Evolutionary conservation across 1,139 yeast species (phyloP).

Genomic region (Sugiyamaella xylanicola): DNA sequence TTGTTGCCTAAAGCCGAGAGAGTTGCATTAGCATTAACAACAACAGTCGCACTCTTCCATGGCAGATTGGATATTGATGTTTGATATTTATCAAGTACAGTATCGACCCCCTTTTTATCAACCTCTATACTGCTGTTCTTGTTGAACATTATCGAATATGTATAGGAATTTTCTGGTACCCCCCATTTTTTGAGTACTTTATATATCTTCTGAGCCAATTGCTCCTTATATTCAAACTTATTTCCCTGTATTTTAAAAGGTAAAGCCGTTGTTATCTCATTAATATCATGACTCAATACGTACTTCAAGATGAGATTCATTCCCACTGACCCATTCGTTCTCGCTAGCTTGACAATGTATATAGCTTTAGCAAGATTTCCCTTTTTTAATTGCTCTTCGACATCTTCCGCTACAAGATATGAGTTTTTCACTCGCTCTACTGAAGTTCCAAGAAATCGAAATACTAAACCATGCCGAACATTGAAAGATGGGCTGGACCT

Average conservation of each 20-base stretch:
- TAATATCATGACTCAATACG: slow-evolving; percentile 17
- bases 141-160: slow-evolving; percentile 18
- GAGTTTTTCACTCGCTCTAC: slow-evolving; percentile 27
- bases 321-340: slow-evolving; percentile 29
- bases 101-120: slow-evolving; percentile 8
- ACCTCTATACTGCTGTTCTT: background rate
- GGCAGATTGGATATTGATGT: slow-evolving; percentile 8
- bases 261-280: background rate
- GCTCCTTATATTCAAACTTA: background rate
- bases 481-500: slow-evolving; percentile 27
- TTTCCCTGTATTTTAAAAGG: background rate
- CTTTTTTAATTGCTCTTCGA: slow-evolving; percentile 25
- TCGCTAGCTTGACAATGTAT: slow-evolving; percentile 28
- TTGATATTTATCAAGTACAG: slow-evolving; percentile 8
- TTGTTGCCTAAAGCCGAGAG: slow-evolving; percentile 21
- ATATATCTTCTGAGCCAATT: slow-evolving; percentile 19
- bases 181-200: slow-evolving; percentile 27
- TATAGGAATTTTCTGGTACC: slow-evolving; percentile 26
- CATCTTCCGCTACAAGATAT: slow-evolving; percentile 28
- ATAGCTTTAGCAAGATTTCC: slow-evolving; percentile 28
- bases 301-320: slow-evolving; percentile 30
- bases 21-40: slow-evolving; percentile 25
- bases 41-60: slow-evolving; percentile 7
- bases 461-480: slow-evolving; percentile 29
- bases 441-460: slow-evolving; percentile 28